These are phyloP conservation scores for Salvia sclarea DNA, from an alignment of 305 asterid genomes.

Conservation along the genomic window DNA sequence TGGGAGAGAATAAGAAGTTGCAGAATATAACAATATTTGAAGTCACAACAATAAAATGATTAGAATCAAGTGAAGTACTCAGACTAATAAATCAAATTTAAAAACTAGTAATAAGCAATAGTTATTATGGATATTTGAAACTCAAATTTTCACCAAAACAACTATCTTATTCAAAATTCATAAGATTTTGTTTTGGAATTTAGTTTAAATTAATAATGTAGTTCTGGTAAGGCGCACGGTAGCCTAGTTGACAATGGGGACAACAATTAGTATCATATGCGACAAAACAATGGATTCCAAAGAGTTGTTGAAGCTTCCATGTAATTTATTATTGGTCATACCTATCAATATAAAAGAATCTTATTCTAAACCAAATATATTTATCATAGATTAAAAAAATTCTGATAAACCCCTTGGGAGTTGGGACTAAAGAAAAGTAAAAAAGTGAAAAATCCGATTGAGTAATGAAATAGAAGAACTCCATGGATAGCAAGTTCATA, in stretches of 20 bases:
- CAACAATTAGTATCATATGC: neutral
- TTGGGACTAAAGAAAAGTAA: neutral
- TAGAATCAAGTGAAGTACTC: too few species aligned
- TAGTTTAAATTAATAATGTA: neutral
- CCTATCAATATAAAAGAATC: neutral
- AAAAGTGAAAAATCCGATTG: neutral
- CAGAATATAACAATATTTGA: too few species aligned
- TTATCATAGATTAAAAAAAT: neutral
- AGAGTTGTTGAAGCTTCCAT: neutral
- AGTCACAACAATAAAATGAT: too few species aligned
- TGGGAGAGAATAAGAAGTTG: neutral
- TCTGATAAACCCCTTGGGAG: neutral
- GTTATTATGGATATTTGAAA: too few species aligned
- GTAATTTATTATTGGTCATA: neutral
- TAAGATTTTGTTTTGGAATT: neutral
- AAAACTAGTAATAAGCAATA: too few species aligned
- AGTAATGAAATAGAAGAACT: neutral
- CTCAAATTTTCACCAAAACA: too few species aligned
- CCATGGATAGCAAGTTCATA: neutral
- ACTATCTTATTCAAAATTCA: neutral
- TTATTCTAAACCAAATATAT: neutral
- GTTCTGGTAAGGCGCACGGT: neutral
- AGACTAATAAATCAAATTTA: too few species aligned
- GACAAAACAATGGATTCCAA: neutral
- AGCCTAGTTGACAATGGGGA: neutral